Conservation (phyloP, 164 flowering plant genomes). For the Taxillus chinensis region DNA sequence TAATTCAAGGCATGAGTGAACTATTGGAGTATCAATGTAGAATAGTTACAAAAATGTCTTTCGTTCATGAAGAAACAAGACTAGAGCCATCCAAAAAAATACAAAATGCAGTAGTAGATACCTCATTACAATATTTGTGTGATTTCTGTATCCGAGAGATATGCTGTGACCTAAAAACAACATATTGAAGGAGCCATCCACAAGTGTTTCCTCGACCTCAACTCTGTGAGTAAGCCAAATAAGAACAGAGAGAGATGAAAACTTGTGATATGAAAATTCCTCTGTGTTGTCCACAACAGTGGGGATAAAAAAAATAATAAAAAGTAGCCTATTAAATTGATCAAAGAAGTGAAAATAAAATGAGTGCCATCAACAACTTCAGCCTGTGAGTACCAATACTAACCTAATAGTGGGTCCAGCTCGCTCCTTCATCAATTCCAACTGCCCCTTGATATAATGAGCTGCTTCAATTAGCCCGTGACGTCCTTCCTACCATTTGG, state of each 20-base stretch:
- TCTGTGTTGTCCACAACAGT: no score
- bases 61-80: no score
- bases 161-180: conserved; percentile 73
- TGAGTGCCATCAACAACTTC: background rate
- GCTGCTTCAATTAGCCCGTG: conserved; percentile 82
- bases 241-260: background rate
- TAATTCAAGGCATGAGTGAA: no score
- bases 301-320: no score
- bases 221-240: conserved; percentile 40
- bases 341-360: no score
- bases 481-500: conserved; percentile 58
- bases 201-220: conserved; percentile 67
- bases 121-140: conserved; percentile 76
- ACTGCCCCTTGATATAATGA: conserved; percentile 49
- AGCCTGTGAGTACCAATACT: conserved; percentile 3
- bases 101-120: conserved; percentile 11
- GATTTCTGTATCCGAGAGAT: conserved; percentile 73
- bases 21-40: no score
- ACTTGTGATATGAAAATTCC: no score
- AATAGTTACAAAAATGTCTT: no score
- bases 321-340: no score
- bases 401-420: conserved; percentile 64
- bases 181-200: conserved; percentile 92
- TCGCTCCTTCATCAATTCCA: conserved; percentile 53
- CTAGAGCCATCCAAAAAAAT: no score